Percentiles rank a stretch among this genome's conserved stretches.
phyloP scores from a whole-genome alignment of 2,329 filamentous ascomycete species.

The Fusarium anthophilum region DNA sequence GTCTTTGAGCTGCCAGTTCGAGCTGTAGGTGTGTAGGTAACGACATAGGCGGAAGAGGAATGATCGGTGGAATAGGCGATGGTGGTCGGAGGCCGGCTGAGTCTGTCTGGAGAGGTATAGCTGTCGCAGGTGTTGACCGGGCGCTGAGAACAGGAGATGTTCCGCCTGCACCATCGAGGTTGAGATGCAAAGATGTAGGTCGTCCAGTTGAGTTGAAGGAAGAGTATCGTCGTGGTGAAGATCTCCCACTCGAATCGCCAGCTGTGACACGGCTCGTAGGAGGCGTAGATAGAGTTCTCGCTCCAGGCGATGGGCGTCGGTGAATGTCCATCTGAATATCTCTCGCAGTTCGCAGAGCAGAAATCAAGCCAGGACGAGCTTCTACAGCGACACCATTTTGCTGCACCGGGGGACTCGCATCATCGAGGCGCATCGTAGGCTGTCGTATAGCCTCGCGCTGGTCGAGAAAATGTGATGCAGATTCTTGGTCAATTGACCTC shows the following conservation, averaged over 20 bases:
- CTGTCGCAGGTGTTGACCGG: constrained; percentile 37
- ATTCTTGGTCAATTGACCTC: constrained; percentile 52
- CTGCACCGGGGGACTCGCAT: constrained; percentile 24
- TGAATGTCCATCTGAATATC: constrained; percentile 34
- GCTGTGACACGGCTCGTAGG: constrained; percentile 56
- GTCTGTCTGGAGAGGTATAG: constrained; percentile 39
- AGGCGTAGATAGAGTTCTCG: constrained; percentile 62
- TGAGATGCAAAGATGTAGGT: constrained; percentile 58
- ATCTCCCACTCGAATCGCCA: constrained; percentile 39
- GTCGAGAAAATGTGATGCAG: constrained; percentile 40
- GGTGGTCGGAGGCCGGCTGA: constrained; percentile 47
- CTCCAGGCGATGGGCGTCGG: constrained; percentile 48
- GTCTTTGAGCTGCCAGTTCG: constrained; percentile 68
- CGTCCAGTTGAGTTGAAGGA: constrained; percentile 58
- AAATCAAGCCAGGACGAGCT: constrained; percentile 16
- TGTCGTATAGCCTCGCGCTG: constrained; percentile 45
- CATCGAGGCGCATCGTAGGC: constrained; percentile 44
- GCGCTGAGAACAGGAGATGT: constrained; percentile 29
- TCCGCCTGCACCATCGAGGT: constrained; percentile 42
- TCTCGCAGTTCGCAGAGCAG: constrained; percentile 19
- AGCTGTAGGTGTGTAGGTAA: constrained; percentile 72
- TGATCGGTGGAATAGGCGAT: constrained; percentile 62
- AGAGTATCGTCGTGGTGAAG: constrained; percentile 59
- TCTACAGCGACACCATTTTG: constrained; percentile 42
- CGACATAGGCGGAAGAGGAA: constrained; percentile 73